Evolutionary conservation across 495 filamentous ascomycete genomes (phyloP).

Genomic region (Cairneyella variabilis): DNA sequence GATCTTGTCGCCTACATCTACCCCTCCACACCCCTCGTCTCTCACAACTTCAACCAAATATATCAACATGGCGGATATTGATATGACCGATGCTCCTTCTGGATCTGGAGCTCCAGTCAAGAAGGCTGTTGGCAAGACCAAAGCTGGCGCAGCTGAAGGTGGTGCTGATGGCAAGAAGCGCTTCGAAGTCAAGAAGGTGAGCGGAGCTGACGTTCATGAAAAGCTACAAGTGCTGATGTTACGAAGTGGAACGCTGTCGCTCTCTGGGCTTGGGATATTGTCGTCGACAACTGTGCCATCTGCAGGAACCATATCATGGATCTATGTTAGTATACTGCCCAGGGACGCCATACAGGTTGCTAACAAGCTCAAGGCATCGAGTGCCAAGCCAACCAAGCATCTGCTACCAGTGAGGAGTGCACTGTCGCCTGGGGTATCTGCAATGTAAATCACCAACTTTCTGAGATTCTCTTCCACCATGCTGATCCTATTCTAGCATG

Average conservation of each 20-base stretch:
- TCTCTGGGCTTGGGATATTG: conserved; percentile 99
- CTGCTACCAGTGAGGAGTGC: conserved; percentile 94
- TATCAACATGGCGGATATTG: conserved; percentile 83
- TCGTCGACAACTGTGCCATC: conserved; percentile 99
- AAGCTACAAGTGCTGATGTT: conserved; percentile 6
- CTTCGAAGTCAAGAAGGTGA: conserved; percentile 98
- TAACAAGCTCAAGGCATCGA: conserved; percentile 70
- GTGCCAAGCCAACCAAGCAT: conserved; percentile 99
- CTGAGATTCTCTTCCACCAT: neutral
- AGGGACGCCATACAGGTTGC: too few species aligned
- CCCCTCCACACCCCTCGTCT: conserved; percentile 16
- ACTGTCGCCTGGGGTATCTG: conserved; percentile 99
- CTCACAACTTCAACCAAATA: conserved; percentile 5
- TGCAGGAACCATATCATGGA: conserved; percentile 99
- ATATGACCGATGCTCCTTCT: conserved; percentile 87
- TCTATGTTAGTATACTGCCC: conserved; percentile 66
- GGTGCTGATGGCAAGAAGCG: conserved; percentile 77
- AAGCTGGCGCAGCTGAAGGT: conserved; percentile 44
- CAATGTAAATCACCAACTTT: conserved; percentile 64
- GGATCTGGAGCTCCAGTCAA: conserved; percentile 44
- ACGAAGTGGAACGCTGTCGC: conserved; percentile 96
- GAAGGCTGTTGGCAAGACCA: conserved; percentile 54
- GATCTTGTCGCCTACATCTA: conserved; percentile 6
- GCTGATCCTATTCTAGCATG: conserved; percentile 60
- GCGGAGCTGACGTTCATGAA: conserved; percentile 4